Conservation (phyloP, 768 basidiomycete species). For the Psilocybe sp. region DNA sequence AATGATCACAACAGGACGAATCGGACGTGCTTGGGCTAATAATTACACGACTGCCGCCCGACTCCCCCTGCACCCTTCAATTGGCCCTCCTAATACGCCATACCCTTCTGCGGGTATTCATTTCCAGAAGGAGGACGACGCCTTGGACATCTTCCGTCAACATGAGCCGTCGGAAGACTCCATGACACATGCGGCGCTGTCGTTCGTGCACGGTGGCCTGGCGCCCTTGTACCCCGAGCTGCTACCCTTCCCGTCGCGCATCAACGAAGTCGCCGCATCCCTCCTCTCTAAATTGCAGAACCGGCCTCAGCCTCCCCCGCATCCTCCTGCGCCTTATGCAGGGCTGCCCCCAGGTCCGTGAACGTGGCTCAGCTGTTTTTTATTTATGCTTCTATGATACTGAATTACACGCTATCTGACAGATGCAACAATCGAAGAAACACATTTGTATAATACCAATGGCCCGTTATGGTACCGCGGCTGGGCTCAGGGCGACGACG, state of each 20-base stretch:
- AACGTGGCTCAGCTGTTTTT: neutral
- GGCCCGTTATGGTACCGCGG: slow-evolving; percentile 96
- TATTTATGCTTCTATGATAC: neutral
- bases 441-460: slow-evolving; percentile 65
- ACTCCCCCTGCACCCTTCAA: slow-evolving; percentile 72
- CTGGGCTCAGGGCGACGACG: slow-evolving; percentile 78
- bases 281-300: slow-evolving; percentile 71
- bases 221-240: slow-evolving; percentile 73
- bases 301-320: slow-evolving; percentile 67
- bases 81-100: slow-evolving; percentile 66
- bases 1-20: slow-evolving; percentile 69
- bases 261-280: slow-evolving; percentile 72
- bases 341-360: slow-evolving; percentile 57
- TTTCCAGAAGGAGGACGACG: slow-evolving; percentile 27
- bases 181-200: slow-evolving; percentile 77
- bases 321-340: slow-evolving; percentile 76
- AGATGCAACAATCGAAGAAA: slow-evolving; percentile 64
- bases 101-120: slow-evolving; percentile 38
- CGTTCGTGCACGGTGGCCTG: slow-evolving; percentile 93
- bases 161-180: slow-evolving; percentile 25
- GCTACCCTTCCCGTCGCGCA: slow-evolving; percentile 77
- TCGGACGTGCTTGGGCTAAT: slow-evolving; percentile 78
- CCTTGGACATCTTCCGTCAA: slow-evolving; percentile 12
- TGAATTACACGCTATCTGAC: slow-evolving; percentile 18
- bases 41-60: slow-evolving; percentile 85